Evolutionary conservation across 2,329 filamentous ascomycete genomes (phyloP).

Genomic region (Immersiporthe knoxdaviesiana): DNA sequence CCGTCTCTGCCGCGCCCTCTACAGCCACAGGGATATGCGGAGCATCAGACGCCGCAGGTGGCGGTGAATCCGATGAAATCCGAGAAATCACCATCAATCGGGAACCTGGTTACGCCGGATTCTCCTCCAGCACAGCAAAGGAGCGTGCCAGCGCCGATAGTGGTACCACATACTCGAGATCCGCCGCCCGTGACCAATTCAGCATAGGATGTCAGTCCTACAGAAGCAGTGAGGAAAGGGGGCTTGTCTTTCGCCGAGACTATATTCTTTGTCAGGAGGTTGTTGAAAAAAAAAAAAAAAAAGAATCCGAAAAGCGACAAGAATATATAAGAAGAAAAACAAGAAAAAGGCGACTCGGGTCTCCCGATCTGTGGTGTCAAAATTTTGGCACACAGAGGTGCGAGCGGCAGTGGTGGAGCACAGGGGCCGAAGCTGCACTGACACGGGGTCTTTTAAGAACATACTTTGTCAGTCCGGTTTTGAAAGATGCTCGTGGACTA

Average conservation of each 20-base stretch:
- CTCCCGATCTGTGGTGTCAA: not conserved
- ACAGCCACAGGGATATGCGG: constrained; percentile 14
- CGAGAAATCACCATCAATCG: constrained; percentile 31
- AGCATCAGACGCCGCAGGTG: not conserved
- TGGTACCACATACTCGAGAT: constrained; percentile 15
- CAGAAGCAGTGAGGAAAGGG: not conserved
- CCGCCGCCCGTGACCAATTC: constrained; percentile 27
- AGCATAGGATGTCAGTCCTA: constrained; percentile 5
- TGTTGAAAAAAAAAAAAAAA: not conserved
- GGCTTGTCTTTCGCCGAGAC: too few relatives aligned
- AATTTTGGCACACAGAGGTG: not conserved
- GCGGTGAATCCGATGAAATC: constrained; percentile 14
- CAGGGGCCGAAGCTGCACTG: not conserved
- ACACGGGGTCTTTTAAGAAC: not conserved
- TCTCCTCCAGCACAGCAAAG: constrained; percentile 20
- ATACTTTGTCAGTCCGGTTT: not conserved
- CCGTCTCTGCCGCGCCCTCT: constrained; percentile 1
- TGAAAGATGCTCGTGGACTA: not conserved
- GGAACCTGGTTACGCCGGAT: constrained; percentile 30
- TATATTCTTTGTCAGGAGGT: not conserved
- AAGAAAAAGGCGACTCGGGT: not conserved
- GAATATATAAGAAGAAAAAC: too few relatives aligned
- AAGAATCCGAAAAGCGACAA: not conserved
- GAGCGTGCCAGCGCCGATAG: constrained; percentile 9
- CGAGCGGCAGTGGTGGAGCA: not conserved